Conservation (phyloP, 1,284 basidiomycete species). For the Lentinus polychrous region DNA sequence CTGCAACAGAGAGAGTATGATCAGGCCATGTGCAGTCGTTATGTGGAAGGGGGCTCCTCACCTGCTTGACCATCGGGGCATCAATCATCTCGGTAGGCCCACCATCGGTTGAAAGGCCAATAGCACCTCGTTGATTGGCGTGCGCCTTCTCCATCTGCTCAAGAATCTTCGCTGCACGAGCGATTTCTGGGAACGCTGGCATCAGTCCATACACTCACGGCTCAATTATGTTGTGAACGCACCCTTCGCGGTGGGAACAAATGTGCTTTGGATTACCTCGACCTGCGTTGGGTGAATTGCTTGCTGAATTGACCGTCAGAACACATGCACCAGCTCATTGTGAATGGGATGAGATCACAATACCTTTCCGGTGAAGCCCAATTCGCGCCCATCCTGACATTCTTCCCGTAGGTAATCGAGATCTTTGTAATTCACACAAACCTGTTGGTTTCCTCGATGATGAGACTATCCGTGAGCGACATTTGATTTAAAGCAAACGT, state of each 20-base stretch:
- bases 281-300: conserved; percentile 91
- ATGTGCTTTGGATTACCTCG: conserved; percentile 71
- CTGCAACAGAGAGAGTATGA: conserved; percentile 26
- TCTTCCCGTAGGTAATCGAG: conserved; percentile 64
- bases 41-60: conserved; percentile 21
- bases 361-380: conserved; percentile 87
- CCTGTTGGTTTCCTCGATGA: conserved; percentile 35
- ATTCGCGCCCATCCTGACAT: conserved; percentile 67
- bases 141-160: conserved; percentile 52
- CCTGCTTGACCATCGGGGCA: conserved; percentile 87
- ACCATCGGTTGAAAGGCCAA: conserved; percentile 54
- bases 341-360: conserved; percentile 7
- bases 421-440: conserved; percentile 89
- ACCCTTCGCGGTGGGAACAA: conserved; percentile 73
- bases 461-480: background rate
- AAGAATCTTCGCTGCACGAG: conserved; percentile 71
- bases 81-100: conserved; percentile 85
- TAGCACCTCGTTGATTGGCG: conserved; percentile 48
- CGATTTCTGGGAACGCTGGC: conserved; percentile 51
- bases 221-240: conserved; percentile 11
- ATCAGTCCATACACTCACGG: conserved; percentile 2
- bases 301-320: conserved; percentile 53
- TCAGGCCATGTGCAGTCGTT: conserved; percentile 17
- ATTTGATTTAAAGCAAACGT: conserved; percentile 7
- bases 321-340: conserved; percentile 1